Percentiles rank a stretch among this genome's conserved stretches.
Conservation (phyloP, 768 basidiomycete species). For the Suillus fuscotomentosus region DNA sequence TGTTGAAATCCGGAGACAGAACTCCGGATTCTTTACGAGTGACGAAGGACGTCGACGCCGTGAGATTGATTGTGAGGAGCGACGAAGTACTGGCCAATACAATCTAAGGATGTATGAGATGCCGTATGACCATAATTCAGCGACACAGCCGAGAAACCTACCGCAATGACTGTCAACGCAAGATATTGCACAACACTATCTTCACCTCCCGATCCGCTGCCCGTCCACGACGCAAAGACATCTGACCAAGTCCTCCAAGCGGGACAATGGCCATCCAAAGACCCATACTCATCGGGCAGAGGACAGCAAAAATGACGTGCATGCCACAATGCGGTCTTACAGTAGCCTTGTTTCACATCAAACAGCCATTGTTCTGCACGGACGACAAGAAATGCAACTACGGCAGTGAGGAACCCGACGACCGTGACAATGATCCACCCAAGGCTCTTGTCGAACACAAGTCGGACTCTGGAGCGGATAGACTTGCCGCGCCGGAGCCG, state of each 20-base stretch:
- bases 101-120: conserved; percentile 44
- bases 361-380: conserved; percentile 88
- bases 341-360: conserved; percentile 91
- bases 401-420: conserved; percentile 82
- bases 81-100: conserved; percentile 69
- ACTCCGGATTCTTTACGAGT: conserved; percentile 90
- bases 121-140: background rate
- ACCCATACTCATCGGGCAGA: conserved; percentile 13
- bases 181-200: conserved; percentile 60
- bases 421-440: conserved; percentile 91
- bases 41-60: conserved; percentile 83
- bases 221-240: conserved; percentile 38
- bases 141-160: conserved; percentile 39
- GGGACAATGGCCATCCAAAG: conserved; percentile 44
- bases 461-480: conserved; percentile 58
- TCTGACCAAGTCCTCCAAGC: conserved; percentile 80
- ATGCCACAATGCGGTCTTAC: conserved; percentile 63
- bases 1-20: conserved; percentile 46
- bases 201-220: conserved; percentile 24
- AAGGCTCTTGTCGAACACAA: conserved; percentile 70
- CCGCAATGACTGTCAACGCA: conserved; percentile 74
- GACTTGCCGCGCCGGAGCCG: conserved; percentile 71
- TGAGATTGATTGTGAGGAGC: conserved; percentile 82
- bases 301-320: conserved; percentile 85
- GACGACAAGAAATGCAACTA: conserved; percentile 85